Evolutionary conservation across 2,329 filamentous ascomycete species (phyloP), one percentile per base, ranked within the genome.

Genomic region (Aspergillus sp.): DNA sequence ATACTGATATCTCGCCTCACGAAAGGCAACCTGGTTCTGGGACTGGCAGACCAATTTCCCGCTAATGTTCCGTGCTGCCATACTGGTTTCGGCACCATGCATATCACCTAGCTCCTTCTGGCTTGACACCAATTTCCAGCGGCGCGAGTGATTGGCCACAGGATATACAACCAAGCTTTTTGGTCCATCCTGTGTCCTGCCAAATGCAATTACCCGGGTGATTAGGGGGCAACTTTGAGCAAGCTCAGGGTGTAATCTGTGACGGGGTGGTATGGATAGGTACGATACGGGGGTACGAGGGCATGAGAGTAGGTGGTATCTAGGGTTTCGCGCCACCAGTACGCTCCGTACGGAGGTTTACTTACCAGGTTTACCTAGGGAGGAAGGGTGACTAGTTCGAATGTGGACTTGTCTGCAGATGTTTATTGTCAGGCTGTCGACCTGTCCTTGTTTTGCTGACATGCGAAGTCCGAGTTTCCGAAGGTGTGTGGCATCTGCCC

Each of bases 161-260:
- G 47, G 28, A 41, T 28, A 49, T 28, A 11, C 11, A 53, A 67
- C 62, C 63, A 68, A 68, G 66, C 66, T 68, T 68, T 68, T 59
- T 66, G 55, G 63, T 53, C 41, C 31, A 17, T 31, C 25, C 51
- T 50, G 45, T 38, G 38, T 23, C 48, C 38, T 38, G 53, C 34
- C 43, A 15, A 25, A 60, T 55, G 58, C 25, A 38, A 60, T 45
- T 25, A 38, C 34, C 48, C 49, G 48, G 41, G 23, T 9, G 5
- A 47, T 57, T 28, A 45, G 30, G 54, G 43, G 41, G 41, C 41
- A 19, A 28, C 34, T 45, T 34, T 28, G 38, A 23, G 47, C 34
- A 41, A 41, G 34, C 34, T 15, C 34, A 41, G 34, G 15, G 2
- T 41, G 34, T 6, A 52, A 34, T 52, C n/a, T 31, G n/a, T 52